Percentiles rank a stretch among this genome's conserved stretches.
Conservation (phyloP, 2,329 filamentous ascomycete genomes). For the Nemania sp. region DNA sequence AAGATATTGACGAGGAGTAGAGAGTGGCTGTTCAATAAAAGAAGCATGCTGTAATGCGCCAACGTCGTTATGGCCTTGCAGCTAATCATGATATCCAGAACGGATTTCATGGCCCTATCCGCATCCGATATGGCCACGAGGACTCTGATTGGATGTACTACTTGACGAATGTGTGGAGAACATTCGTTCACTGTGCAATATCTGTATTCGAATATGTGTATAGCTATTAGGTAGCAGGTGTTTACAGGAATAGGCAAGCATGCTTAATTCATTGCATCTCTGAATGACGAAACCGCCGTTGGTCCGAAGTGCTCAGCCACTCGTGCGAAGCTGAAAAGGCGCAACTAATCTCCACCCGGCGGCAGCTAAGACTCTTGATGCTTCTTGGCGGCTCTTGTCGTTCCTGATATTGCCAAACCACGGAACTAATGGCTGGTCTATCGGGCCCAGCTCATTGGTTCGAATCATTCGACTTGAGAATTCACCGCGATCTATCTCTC, state of each 20-base stretch:
- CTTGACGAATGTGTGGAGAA: neutral
- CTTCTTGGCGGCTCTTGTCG: slow-evolving; percentile 10
- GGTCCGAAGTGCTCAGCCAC: slow-evolving; percentile 19
- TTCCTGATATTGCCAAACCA: neutral
- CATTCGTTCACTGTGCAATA: no score
- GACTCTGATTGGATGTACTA: neutral
- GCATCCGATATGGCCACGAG: neutral
- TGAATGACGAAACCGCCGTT: neutral
- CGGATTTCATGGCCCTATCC: neutral
- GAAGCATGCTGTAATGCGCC: neutral
- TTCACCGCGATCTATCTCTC: no score
- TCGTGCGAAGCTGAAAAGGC: slow-evolving; percentile 13
- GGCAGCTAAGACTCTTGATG: neutral
- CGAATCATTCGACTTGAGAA: neutral
- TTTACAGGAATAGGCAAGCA: neutral
- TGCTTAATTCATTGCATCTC: neutral
- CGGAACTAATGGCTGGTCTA: slow-evolving; percentile 4
- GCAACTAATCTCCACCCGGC: slow-evolving; percentile 15
- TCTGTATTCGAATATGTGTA: no score
- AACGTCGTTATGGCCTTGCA: neutral
- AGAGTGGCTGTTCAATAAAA: no score
- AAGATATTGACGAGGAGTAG: slow-evolving; percentile 9
- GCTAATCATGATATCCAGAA: neutral
- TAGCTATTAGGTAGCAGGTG: no score
- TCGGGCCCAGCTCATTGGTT: neutral